Percentiles rank a stretch among this genome's conserved stretches.
Conservation (phyloP, 1,139 yeast species). For the Suhomyces wounanorum region DNA sequence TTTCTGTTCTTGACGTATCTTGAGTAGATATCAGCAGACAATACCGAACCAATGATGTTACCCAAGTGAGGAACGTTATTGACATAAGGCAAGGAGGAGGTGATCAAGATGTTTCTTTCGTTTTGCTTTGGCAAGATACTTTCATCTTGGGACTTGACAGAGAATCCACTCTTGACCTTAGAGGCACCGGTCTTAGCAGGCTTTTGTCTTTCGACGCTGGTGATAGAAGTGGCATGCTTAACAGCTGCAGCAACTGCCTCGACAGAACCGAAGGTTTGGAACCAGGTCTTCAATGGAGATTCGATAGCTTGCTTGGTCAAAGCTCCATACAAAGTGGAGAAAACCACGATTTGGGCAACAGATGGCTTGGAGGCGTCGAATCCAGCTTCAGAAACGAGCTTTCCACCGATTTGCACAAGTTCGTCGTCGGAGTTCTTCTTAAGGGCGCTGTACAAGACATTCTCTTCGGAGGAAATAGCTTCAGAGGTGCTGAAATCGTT, state of each 20-base stretch:
- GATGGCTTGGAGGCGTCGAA: conserved; percentile 21
- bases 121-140: conserved; percentile 58
- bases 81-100: conserved; percentile 96
- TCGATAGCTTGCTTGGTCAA: conserved; percentile 17
- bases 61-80: conserved; percentile 98
- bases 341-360: conserved; percentile 49
- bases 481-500: conserved; percentile 41
- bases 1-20: conserved; percentile 89
- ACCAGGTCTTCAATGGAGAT: conserved; percentile 35
- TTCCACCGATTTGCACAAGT: conserved; percentile 6
- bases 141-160: conserved; percentile 38
- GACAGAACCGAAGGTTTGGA: conserved; percentile 36
- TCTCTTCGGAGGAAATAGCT: conserved; percentile 33
- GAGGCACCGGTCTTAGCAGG: conserved; percentile 60
- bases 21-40: conserved; percentile 91
- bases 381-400: conserved; percentile 13
- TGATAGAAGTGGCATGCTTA: conserved; percentile 36
- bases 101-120: conserved; percentile 80
- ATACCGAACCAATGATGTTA: conserved; percentile 91
- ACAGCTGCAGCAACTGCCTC: conserved; percentile 43
- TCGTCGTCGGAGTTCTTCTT: conserved; percentile 9
- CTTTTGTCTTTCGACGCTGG: conserved; percentile 47
- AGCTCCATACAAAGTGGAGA: conserved; percentile 45
- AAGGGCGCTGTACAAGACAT: conserved; percentile 19
- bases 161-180: conserved; percentile 45